Conservation (phyloP, 78 protist species). For the Dictyostelium brefeldianum region DNA sequence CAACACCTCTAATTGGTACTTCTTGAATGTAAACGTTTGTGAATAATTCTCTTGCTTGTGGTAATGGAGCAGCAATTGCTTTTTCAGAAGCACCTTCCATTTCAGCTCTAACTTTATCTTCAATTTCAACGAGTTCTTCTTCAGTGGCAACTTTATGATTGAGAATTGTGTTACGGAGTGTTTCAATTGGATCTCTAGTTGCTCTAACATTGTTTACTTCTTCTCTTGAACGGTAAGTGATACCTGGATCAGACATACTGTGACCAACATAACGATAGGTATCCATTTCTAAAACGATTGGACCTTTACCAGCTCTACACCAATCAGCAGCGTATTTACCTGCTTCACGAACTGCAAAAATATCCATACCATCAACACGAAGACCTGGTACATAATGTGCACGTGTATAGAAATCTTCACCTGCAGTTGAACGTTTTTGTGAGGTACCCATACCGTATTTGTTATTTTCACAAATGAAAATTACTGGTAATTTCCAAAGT, state of each 20-base stretch:
- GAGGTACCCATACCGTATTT: slow-evolving; percentile 98
- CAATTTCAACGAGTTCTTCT: slow-evolving; percentile 89
- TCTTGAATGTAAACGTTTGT: slow-evolving; percentile 79
- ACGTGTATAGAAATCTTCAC: slow-evolving; percentile 94
- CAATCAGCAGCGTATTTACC: slow-evolving; percentile 84
- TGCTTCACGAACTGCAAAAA: slow-evolving; percentile 92
- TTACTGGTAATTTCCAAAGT: slow-evolving; percentile 95
- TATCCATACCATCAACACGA: slow-evolving; percentile 96
- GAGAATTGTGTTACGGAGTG: slow-evolving; percentile 55
- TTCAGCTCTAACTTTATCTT: slow-evolving; percentile 28
- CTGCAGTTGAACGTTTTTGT: slow-evolving; percentile 89
- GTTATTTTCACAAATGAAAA: slow-evolving; percentile 97
- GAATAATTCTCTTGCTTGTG: slow-evolving; percentile 64
- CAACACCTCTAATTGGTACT: slow-evolving; percentile 75
- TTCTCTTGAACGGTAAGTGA: slow-evolving; percentile 92
- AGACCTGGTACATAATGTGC: slow-evolving; percentile 96
- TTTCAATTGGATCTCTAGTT: slow-evolving; percentile 86
- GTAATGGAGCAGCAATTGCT: slow-evolving; percentile 84
- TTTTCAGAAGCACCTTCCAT: slow-evolving; percentile 90
- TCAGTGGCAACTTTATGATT: slow-evolving; percentile 82
- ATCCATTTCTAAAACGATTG: slow-evolving; percentile 91
- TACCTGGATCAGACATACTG: slow-evolving; percentile 99
- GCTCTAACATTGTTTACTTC: slow-evolving; percentile 89
- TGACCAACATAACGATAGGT: slow-evolving; percentile 99
- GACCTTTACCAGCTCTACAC: slow-evolving; percentile 87